A percentile compares a stretch with the other conserved stretches of the same genome.
Evolutionary conservation across 345 rosid genomes (phyloP).

Genomic region (Camelina neglecta): DNA sequence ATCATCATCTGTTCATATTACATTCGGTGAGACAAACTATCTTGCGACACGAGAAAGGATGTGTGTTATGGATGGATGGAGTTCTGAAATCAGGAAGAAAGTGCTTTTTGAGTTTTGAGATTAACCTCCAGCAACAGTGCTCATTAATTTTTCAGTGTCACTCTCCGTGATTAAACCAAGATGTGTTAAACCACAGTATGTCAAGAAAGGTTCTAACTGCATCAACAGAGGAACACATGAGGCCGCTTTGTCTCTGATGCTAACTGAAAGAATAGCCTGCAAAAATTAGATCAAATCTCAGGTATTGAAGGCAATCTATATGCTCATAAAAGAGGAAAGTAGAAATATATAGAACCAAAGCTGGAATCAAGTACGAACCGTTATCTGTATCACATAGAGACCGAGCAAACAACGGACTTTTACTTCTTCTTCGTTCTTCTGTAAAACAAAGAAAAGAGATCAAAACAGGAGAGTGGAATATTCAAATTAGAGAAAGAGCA

Average conservation of each 20-base stretch:
- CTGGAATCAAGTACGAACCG: constrained; percentile 58
- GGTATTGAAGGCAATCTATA: constrained; percentile 21
- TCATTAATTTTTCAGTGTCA: constrained; percentile 52
- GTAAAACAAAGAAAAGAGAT: constrained; percentile 37
- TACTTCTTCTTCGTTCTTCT: constrained; percentile 60
- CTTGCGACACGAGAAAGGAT: constrained; percentile 16
- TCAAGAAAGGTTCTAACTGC: constrained; percentile 53
- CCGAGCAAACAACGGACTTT: constrained; percentile 73
- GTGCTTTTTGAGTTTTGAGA: constrained; percentile 20
- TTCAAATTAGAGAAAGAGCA: constrained; percentile 21
- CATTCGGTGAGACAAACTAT: constrained; percentile 1
- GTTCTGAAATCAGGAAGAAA: constrained; percentile 27
- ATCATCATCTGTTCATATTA: constrained; percentile 58
- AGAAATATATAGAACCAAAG: constrained; percentile 23
- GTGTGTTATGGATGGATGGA: constrained; percentile 5
- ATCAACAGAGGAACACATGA: constrained; percentile 51
- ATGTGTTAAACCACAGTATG: constrained; percentile 64
- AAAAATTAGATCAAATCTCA: constrained; percentile 40
- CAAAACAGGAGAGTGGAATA: constrained; percentile 29
- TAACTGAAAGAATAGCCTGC: constrained; percentile 74
- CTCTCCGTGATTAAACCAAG: constrained; percentile 73
- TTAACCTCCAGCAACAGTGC: constrained; percentile 56
- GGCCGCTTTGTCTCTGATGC: constrained; percentile 47
- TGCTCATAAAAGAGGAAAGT: not conserved
- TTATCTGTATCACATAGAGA: constrained; percentile 69